phyloP scores from a whole-genome alignment of 1,139 yeast species.

The Magnusiomyces magnusii region DNA sequence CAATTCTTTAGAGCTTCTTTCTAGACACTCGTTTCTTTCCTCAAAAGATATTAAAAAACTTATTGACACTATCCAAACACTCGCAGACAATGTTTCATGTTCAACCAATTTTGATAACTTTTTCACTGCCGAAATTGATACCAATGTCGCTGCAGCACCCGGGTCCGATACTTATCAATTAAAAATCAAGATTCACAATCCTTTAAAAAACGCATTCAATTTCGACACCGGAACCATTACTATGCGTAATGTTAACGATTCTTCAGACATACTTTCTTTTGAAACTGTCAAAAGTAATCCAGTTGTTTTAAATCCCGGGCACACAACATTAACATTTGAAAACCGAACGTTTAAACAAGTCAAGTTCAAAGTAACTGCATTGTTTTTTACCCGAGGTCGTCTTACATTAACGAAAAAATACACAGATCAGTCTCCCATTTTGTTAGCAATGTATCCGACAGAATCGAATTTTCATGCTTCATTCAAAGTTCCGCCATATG shows the following conservation, averaged over 20 bases:
- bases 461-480: constrained; percentile 21
- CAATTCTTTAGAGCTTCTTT: constrained; percentile 30
- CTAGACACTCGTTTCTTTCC: constrained; percentile 22
- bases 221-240: constrained; percentile 14
- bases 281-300: constrained; percentile 10
- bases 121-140: constrained; percentile 12
- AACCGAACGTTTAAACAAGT: constrained; percentile 26
- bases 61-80: constrained; percentile 18
- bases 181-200: constrained; percentile 13
- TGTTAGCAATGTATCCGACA: constrained; percentile 21
- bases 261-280: constrained; percentile 12
- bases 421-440: constrained; percentile 13
- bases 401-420: constrained; percentile 25
- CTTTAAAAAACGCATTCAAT: constrained; percentile 12
- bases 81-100: constrained; percentile 12
- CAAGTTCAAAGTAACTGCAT: constrained; percentile 22
- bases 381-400: constrained; percentile 23
- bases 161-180: constrained; percentile 12
- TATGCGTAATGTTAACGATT: constrained; percentile 13
- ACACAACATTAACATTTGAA: constrained; percentile 18
- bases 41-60: constrained; percentile 17
- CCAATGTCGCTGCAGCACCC: constrained; percentile 5
- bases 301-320: constrained; percentile 4
- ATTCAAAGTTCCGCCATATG: constrained; percentile 17
- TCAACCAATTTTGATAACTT: constrained; percentile 11